Conservation (phyloP, 345 rosid species). For the Hibiscus trionum region DNA sequence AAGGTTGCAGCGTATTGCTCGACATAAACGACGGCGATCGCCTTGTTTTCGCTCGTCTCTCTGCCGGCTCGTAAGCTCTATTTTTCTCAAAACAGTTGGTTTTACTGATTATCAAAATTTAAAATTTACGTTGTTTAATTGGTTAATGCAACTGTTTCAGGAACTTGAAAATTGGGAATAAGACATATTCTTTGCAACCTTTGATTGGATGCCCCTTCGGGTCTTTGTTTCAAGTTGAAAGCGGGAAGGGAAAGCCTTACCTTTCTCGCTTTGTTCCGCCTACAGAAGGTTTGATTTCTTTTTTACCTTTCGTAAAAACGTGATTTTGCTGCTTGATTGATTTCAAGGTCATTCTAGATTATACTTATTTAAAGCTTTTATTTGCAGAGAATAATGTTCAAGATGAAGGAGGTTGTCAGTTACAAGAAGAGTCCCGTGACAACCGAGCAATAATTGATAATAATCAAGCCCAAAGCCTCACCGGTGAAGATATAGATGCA, state of each 20-base stretch:
- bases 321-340: not conserved
- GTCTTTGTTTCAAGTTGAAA: constrained; percentile 70
- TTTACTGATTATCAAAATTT: not conserved
- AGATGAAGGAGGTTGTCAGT: constrained; percentile 24
- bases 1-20: constrained; percentile 90
- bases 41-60: constrained; percentile 81
- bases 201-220: constrained; percentile 84
- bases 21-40: constrained; percentile 97
- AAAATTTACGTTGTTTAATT: not conserved
- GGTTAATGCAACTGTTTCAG: constrained; percentile 19
- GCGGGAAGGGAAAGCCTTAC: constrained; percentile 44
- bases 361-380: not conserved
- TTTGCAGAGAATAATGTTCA: constrained; percentile 25
- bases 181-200: constrained; percentile 53
- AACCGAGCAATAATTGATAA: constrained; percentile 71
- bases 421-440: constrained; percentile 48
- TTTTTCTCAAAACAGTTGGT: not conserved
- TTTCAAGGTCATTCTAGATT: not conserved
- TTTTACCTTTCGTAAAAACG: not conserved
- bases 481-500: constrained; percentile 75
- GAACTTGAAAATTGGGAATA: constrained; percentile 65
- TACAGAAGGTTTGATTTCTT: constrained; percentile 37
- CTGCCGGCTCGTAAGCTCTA: constrained; percentile 60
- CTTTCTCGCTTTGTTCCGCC: constrained; percentile 46
- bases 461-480: constrained; percentile 72